Percentiles rank a stretch among this genome's conserved stretches.
phyloP scores from a whole-genome alignment of 163 green algal species.

The Scenedesmus sp. region DNA sequence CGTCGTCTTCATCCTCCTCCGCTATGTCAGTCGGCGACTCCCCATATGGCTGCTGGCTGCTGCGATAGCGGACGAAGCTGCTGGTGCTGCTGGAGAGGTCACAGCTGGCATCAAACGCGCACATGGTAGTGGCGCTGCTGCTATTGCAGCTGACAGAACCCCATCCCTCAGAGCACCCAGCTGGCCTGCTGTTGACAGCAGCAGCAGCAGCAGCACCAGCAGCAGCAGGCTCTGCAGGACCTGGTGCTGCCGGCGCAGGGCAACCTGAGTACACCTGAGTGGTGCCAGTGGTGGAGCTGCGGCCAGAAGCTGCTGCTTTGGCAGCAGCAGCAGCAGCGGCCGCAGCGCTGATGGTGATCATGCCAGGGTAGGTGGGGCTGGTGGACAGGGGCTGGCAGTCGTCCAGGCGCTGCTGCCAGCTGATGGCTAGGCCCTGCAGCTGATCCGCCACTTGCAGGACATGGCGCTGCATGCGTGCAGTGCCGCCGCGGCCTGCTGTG shows the following conservation, averaged over 20 bases:
- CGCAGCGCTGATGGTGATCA: not conserved
- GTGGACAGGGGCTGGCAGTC: not conserved
- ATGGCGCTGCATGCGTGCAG: slow-evolving; percentile 24
- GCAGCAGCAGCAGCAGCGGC: not conserved
- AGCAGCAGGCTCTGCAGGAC: not conserved
- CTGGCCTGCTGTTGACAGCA: not conserved
- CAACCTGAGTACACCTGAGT: not conserved
- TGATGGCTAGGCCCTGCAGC: slow-evolving; percentile 5
- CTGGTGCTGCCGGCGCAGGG: not conserved
- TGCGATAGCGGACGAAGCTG: slow-evolving; percentile 6
- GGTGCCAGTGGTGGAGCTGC: not conserved
- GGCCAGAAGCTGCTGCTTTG: not conserved
- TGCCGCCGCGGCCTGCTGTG: not conserved
- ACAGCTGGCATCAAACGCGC: not conserved
- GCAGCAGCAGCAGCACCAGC: not conserved
- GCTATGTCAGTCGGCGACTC: not conserved
- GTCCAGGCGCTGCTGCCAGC: slow-evolving; percentile 42
- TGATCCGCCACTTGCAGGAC: slow-evolving; percentile 27
- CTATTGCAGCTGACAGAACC: not conserved
- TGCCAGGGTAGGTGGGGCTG: not conserved
- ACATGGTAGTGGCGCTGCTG: not conserved
- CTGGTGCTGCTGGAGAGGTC: slow-evolving; percentile 2
- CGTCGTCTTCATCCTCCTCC: not conserved
- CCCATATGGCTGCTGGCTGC: not conserved
- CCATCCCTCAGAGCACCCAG: not conserved